Base-by-base conservation (phyloP, 352 stramenopile genomes). In the Phytophthora pseudosyringae region DNA sequence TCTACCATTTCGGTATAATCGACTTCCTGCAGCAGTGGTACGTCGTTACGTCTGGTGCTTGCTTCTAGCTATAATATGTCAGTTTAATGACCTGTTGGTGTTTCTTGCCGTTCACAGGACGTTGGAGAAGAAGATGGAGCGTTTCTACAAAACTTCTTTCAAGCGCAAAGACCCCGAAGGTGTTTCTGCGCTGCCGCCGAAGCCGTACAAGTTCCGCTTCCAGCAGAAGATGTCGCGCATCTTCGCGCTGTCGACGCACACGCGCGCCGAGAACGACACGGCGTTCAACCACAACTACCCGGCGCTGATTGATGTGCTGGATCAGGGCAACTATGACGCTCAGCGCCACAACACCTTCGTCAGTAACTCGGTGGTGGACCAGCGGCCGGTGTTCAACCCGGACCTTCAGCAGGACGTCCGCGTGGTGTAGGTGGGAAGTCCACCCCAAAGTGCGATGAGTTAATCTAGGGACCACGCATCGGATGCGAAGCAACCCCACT, bases 1-100 rank as follows among this genome's bases (percentile, higher is more conserved):
- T 96, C 33, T 97, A 97, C 75, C 90, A 97, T 60, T 94, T 97
- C 47, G 90, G 90, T 52, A 96, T 97, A 64, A 97, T 97, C 62
- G 90, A 97, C 59, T 94, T 97, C 41, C 64, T 97, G 43, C 90
- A 97, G 74, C 86, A 96, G 59, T 97, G 88, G 88, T 92, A 60
- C 59, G 85, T 83, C 5, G 8, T 11, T 16, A 15, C 18, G n/a
- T 53, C 31, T 5, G 44, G 50, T 29, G 8, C 13, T 45, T 16
- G 26, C 21, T 33, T 51, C 9, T 46, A 40, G 3, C 3, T 11
- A 31, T 32, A 15, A 52, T 56, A 38, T 21, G 21, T 39, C 33
- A 54, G 21, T 54, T 41, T 48, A 15, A 44, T 56, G 15, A 68
- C 59, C 3, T 52, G 2, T 49, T 59, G 18, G 10, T 41, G 47